These are phyloP conservation scores for Mycena sanguinolenta DNA, from an alignment of 768 basidiomycete species.

Conservation along the genomic window DNA sequence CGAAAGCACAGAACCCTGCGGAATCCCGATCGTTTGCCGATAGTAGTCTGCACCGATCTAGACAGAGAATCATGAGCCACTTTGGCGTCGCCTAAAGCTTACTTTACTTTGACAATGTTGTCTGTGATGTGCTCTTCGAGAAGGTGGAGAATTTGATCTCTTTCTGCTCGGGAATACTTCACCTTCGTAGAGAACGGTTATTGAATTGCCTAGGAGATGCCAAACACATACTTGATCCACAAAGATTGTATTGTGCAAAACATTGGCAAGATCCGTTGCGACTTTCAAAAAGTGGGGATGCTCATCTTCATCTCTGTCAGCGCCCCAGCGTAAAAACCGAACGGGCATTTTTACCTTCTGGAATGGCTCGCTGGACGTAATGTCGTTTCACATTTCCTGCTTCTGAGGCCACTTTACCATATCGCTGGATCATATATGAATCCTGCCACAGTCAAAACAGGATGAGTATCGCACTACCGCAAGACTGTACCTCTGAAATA, in stretches of 20 bases:
- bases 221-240: constrained; percentile 78
- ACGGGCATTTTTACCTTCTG: constrained; percentile 64
- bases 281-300: constrained; percentile 79
- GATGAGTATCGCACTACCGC: not conserved
- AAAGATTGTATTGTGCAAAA: constrained; percentile 83
- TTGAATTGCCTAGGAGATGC: not conserved
- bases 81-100: not conserved
- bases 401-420: constrained; percentile 72
- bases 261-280: constrained; percentile 75
- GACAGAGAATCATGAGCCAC: constrained; percentile 16
- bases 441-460: constrained; percentile 62
- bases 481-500: constrained; percentile 72
- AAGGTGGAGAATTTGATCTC: constrained; percentile 74
- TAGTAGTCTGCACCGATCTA: constrained; percentile 88
- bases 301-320: constrained; percentile 65
- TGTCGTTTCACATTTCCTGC: constrained; percentile 69
- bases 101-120: constrained; percentile 87
- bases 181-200: constrained; percentile 52
- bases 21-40: constrained; percentile 93
- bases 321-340: not conserved
- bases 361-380: constrained; percentile 72
- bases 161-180: constrained; percentile 65
- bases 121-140: constrained; percentile 92
- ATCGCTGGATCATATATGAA: constrained; percentile 76
- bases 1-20: constrained; percentile 97